phyloP scores from a whole-genome alignment of 2,329 filamentous ascomycete genomes.

The Neopestalotiopsis sp. region DNA sequence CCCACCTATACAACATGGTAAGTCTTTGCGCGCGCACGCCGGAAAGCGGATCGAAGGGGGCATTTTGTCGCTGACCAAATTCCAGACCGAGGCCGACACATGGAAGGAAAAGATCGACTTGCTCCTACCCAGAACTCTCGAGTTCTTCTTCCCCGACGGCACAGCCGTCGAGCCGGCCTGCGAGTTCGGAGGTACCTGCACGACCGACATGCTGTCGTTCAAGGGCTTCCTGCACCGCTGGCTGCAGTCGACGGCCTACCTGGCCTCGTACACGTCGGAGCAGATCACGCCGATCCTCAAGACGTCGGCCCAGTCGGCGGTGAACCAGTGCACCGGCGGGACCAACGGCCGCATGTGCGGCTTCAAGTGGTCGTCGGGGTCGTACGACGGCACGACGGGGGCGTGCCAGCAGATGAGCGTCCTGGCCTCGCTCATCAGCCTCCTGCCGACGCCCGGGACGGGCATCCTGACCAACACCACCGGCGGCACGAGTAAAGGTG shows the following conservation, averaged over 20 bases:
- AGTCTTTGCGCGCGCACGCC: conserved; percentile 29
- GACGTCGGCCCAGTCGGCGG: conserved; percentile 64
- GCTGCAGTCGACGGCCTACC: conserved; percentile 63
- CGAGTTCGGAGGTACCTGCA: conserved; percentile 65
- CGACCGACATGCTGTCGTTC: conserved; percentile 74
- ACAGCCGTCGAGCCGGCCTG: conserved; percentile 72
- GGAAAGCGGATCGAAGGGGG: background rate
- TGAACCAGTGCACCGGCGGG: conserved; percentile 67
- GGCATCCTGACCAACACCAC: conserved; percentile 53
- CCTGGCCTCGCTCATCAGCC: conserved; percentile 54
- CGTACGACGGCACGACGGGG: conserved; percentile 50
- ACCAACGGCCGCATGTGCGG: conserved; percentile 65
- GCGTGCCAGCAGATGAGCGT: conserved; percentile 65
- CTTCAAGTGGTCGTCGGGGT: conserved; percentile 60
- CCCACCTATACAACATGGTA: conserved; percentile 72
- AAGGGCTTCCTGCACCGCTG: conserved; percentile 74
- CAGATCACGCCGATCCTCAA: conserved; percentile 63
- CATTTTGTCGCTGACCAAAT: conserved; percentile 22
- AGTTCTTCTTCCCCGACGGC: conserved; percentile 61
- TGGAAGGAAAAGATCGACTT: conserved; percentile 64
- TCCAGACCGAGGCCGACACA: conserved; percentile 52
- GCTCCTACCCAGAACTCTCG: conserved; percentile 56
- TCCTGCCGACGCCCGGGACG: conserved; percentile 38
- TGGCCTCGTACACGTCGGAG: conserved; percentile 65
- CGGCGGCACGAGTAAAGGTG: conserved; percentile 57